phyloP scores from a whole-genome alignment of 2,329 filamentous ascomycete genomes.

The Monosporascus sp. region DNA sequence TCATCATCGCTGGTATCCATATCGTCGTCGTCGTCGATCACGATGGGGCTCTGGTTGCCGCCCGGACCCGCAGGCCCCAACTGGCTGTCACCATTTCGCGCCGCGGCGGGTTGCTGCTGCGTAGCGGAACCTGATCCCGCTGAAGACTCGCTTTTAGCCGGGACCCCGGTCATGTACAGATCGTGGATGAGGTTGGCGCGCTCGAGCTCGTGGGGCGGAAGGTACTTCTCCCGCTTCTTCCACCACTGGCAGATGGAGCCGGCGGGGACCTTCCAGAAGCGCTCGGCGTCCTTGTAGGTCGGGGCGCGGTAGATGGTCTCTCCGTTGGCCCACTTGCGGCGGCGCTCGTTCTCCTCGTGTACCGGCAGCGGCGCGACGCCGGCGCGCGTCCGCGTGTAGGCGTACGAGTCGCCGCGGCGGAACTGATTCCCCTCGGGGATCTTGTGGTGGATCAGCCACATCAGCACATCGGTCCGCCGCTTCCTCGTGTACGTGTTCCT shows the following conservation, averaged over 20 bases:
- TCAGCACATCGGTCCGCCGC: background rate
- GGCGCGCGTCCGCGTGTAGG: background rate
- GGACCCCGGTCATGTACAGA: no score
- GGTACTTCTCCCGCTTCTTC: background rate
- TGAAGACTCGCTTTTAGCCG: no score
- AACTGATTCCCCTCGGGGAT: background rate
- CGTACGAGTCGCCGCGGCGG: background rate
- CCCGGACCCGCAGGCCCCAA: no score
- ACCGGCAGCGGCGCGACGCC: background rate
- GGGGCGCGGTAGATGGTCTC: background rate
- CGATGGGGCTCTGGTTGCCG: no score
- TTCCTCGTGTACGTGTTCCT: background rate
- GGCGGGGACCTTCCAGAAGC: background rate
- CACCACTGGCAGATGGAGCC: background rate
- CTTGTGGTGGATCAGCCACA: background rate
- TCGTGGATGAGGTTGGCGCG: no score
- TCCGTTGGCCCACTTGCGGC: background rate
- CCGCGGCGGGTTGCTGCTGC: no score
- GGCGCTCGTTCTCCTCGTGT: background rate
- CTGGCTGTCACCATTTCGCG: no score
- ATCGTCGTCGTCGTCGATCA: no score
- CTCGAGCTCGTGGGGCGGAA: background rate
- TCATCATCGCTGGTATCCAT: no score
- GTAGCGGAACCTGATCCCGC: no score
- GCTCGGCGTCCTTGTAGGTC: background rate